Evolutionary conservation across 345 rosid genomes (phyloP).

Genomic region (Viola odorata): DNA sequence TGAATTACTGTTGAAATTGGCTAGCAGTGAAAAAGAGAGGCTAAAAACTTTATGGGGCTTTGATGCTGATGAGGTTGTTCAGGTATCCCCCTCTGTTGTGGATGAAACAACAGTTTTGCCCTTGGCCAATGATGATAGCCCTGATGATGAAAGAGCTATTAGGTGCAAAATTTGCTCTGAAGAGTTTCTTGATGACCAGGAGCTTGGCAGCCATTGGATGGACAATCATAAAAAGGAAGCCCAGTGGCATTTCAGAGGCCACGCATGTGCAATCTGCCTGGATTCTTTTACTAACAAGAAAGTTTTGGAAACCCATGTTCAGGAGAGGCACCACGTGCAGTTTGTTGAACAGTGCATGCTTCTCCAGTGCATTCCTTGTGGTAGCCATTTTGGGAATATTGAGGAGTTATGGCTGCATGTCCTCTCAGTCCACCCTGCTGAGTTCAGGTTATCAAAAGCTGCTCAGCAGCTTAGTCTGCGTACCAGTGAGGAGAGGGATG

Average conservation of each 20-base stretch:
- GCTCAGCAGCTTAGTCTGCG: slow-evolving; percentile 27
- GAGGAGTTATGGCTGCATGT: slow-evolving; percentile 78
- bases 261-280: slow-evolving; percentile 94
- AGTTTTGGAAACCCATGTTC: slow-evolving; percentile 76
- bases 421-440: slow-evolving; percentile 59
- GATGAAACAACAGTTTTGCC: slow-evolving; percentile 44
- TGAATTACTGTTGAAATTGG: slow-evolving; percentile 64
- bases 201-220: slow-evolving; percentile 62
- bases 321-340: slow-evolving; percentile 85
- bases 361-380: slow-evolving; percentile 89
- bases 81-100: slow-evolving; percentile 22
- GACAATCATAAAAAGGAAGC: slow-evolving; percentile 72
- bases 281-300: slow-evolving; percentile 80
- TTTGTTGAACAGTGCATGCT: slow-evolving; percentile 97
- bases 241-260: slow-evolving; percentile 74
- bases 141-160: slow-evolving; percentile 36
- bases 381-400: slow-evolving; percentile 79
- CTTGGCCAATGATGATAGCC: slow-evolving; percentile 29
- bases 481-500: slow-evolving; percentile 16
- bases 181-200: slow-evolving; percentile 45
- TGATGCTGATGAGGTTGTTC: slow-evolving; percentile 34
- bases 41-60: slow-evolving; percentile 71
- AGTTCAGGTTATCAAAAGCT: slow-evolving; percentile 42
- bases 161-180: slow-evolving; percentile 64
- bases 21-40: slow-evolving; percentile 69